Evolutionary conservation across 495 filamentous ascomycete species (phyloP).

Genomic region (Cetradonia linearis): DNA sequence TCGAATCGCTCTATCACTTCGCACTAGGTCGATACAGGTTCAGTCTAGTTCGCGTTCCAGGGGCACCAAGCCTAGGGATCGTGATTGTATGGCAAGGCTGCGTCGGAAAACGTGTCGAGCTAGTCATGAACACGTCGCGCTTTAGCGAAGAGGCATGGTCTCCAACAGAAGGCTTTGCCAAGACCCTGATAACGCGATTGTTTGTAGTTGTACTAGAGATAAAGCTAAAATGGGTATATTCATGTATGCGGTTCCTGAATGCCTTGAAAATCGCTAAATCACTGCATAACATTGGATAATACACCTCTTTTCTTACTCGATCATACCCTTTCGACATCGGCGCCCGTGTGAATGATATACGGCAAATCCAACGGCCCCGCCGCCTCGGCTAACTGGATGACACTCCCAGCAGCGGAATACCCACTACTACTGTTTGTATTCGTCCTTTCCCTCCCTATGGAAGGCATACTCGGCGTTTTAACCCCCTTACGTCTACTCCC

Average conservation of each 20-base stretch:
- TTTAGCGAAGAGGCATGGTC: not conserved
- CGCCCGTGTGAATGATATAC: slow-evolving; percentile 29
- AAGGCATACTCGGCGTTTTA: slow-evolving; percentile 32
- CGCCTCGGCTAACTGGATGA: slow-evolving; percentile 38
- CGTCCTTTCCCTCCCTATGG: slow-evolving; percentile 33
- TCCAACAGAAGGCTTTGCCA: not conserved
- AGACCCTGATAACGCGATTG: not conserved
- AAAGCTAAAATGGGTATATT: not conserved
- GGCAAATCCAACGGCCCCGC: slow-evolving; percentile 35
- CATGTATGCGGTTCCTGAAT: slow-evolving; percentile 6
- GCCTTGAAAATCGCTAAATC: slow-evolving; percentile 21
- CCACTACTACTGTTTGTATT: slow-evolving; percentile 28
- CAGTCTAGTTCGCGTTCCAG: too few species aligned
- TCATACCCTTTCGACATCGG: not conserved
- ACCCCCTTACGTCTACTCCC: slow-evolving; percentile 17
- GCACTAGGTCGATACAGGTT: too few species aligned
- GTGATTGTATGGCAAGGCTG: not conserved
- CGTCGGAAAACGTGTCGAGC: too few species aligned
- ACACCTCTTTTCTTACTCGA: not conserved
- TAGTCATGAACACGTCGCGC: not conserved
- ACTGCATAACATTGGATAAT: slow-evolving; percentile 10
- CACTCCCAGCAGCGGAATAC: slow-evolving; percentile 30
- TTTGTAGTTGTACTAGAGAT: not conserved
- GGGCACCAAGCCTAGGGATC: too few species aligned
- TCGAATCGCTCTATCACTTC: too few species aligned